Evolutionary conservation across 2,329 filamentous ascomycete species (phyloP), one percentile per base, ranked within the genome.

Genomic region (Fusarium sp.): DNA sequence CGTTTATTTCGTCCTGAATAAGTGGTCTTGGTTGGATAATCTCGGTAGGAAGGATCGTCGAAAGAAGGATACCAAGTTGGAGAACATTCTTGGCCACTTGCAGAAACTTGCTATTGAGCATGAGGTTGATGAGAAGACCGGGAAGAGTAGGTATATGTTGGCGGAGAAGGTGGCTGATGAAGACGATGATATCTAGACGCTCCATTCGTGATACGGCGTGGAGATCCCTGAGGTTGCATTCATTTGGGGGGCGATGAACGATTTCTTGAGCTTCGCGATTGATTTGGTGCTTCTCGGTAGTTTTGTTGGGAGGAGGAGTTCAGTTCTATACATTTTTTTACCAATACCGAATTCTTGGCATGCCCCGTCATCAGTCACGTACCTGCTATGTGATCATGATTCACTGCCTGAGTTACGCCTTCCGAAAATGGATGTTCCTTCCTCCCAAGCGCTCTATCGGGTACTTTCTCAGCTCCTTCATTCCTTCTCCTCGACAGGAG

Each of bases 61-160:
- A 1, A 52, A 64, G 20, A 70, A 70, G 45, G 68, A 70, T 3
- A 70, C 68, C 0, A 70, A 57, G 40, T n/a, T 70, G 1, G 68
- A 70, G 10, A 70, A 70, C 15, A 48, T 70, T 4, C 60, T 70
- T 0, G 68, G 68, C 0, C 63, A 70, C 20, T 6, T 70, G 13
- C 68, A 70, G 10, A 70, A 70, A 26, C 44, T 70, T 26, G 68
- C 68, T 9, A 55, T 70, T 5, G 68, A 70, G 20, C 68, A 70
- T 27, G 68, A 70, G 33, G 6, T 50, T 5, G 68, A 70, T 5
- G 68, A 70, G n/a, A 71, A 69, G 53, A 71, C 68, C 2, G 68
- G 68, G 9, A 70, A 60, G 58, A 70, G 53, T 7, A 54, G 53
- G n/a, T 70, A 20, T 9, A 38, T 52, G 6, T 18, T 70, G 4